Conservation (phyloP, 768 basidiomycete species). For the Boletus edulis region DNA sequence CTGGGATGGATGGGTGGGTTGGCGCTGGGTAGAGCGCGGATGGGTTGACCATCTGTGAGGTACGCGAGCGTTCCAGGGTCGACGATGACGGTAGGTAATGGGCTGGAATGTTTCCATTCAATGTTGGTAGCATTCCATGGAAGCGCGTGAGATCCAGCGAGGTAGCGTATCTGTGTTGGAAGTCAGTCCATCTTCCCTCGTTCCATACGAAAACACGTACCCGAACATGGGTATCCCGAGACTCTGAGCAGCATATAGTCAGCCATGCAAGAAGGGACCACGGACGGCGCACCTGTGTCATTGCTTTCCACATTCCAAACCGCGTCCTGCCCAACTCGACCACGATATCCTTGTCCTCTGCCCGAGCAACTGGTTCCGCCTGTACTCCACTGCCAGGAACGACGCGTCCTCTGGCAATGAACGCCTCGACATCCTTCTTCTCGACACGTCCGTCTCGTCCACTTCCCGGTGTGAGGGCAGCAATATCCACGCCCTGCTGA, state of each 20-base stretch:
- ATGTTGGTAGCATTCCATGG: constrained; percentile 55
- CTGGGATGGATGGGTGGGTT: constrained; percentile 42
- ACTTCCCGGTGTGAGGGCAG: constrained; percentile 57
- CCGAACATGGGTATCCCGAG: constrained; percentile 86
- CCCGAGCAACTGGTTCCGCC: not conserved
- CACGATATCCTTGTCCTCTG: constrained; percentile 51
- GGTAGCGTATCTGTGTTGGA: constrained; percentile 57
- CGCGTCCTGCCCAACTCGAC: constrained; percentile 77
- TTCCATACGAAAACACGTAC: constrained; percentile 33
- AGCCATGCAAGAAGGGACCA: not conserved
- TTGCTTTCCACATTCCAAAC: constrained; percentile 87
- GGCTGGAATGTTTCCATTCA: constrained; percentile 69
- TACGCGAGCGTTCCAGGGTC: constrained; percentile 26
- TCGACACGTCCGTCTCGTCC: constrained; percentile 76
- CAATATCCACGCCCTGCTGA: constrained; percentile 60
- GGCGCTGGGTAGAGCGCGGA: constrained; percentile 40
- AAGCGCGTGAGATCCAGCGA: constrained; percentile 72
- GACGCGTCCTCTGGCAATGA: constrained; percentile 33
- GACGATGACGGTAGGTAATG: constrained; percentile 47
- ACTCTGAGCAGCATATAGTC: constrained; percentile 46
- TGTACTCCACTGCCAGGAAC: not conserved
- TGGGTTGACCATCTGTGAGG: constrained; percentile 35
- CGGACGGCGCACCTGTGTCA: constrained; percentile 61
- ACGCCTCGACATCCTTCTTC: constrained; percentile 69
- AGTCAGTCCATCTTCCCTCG: not conserved